Percentiles rank a stretch among this genome's conserved stretches.
These are phyloP conservation scores for Erysimum pusillum DNA, from an alignment of 441 rosid species.

Conservation along the genomic window DNA sequence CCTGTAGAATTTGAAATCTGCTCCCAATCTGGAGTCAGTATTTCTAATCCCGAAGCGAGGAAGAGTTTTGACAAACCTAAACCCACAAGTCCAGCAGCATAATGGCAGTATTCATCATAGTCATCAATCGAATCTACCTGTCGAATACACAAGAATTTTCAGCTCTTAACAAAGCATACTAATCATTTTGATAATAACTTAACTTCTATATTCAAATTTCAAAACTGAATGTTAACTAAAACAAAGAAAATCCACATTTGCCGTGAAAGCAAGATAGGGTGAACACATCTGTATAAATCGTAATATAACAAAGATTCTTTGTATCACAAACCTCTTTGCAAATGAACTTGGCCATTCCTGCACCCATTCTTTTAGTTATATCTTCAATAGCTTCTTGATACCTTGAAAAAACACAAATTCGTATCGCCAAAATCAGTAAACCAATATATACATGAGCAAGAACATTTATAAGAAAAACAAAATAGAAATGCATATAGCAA, in stretches of 20 bases:
- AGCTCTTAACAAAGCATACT: neutral
- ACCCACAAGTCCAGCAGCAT: slow-evolving; percentile 93
- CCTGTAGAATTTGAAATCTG: slow-evolving; percentile 85
- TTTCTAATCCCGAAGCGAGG: slow-evolving; percentile 74
- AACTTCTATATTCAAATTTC: neutral
- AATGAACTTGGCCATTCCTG: slow-evolving; percentile 96
- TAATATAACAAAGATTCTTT: slow-evolving; percentile 9
- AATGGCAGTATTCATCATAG: slow-evolving; percentile 93
- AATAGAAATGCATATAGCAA: slow-evolving; percentile 20
- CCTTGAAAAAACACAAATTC: slow-evolving; percentile 42
- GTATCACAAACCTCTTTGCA: slow-evolving; percentile 78
- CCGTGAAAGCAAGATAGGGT: too few species aligned
- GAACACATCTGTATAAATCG: too few species aligned
- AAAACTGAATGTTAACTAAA: neutral
- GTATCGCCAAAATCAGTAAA: neutral
- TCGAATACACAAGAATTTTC: slow-evolving; percentile 6
- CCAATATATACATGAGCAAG: neutral
- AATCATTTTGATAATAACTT: neutral
- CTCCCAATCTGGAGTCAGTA: slow-evolving; percentile 59
- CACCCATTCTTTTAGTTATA: slow-evolving; percentile 88
- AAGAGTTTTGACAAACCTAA: slow-evolving; percentile 89
- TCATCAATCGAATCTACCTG: slow-evolving; percentile 92
- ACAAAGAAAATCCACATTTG: neutral
- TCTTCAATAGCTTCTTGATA: slow-evolving; percentile 83
- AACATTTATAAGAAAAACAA: neutral